Evolutionary conservation across 306 rosid species (phyloP).

Genomic region (Castanea mollissima): DNA sequence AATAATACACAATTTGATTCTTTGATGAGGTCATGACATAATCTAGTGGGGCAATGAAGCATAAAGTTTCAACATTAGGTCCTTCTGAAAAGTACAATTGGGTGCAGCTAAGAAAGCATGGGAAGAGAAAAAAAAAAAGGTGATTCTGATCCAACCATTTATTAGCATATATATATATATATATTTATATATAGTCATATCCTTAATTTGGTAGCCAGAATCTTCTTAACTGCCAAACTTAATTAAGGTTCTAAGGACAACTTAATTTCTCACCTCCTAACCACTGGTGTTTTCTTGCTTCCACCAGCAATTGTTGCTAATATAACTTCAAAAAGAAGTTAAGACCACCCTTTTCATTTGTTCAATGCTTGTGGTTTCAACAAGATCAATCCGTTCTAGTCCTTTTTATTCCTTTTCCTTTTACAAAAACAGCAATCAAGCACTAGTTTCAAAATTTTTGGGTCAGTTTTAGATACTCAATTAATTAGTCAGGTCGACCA

Average conservation of each 20-base stretch:
- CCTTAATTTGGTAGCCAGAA: slow-evolving; percentile 24
- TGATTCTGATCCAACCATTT: slow-evolving; percentile 26
- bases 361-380: slow-evolving; percentile 8
- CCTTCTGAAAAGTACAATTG: slow-evolving; percentile 46
- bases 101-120: slow-evolving; percentile 40
- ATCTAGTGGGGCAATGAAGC: slow-evolving; percentile 47
- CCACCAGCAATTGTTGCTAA: slow-evolving; percentile 18
- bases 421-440: neutral
- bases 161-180: neutral
- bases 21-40: slow-evolving; percentile 39
- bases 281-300: slow-evolving; percentile 21
- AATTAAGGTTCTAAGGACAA: neutral
- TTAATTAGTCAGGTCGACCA: too few species aligned
- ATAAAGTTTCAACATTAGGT: slow-evolving; percentile 24
- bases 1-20: slow-evolving; percentile 48
- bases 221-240: slow-evolving; percentile 18
- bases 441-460: too few species aligned
- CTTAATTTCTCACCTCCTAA: slow-evolving; percentile 15
- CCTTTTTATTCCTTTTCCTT: neutral
- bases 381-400: neutral
- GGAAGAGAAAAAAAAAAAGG: slow-evolving; percentile 11
- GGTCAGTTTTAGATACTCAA: too few species aligned
- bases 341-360: slow-evolving; percentile 17
- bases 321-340: slow-evolving; percentile 42
- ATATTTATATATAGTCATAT: neutral